These are phyloP conservation scores for Rickenella mellea DNA, from an alignment of 768 basidiomycete species.

Conservation along the genomic window DNA sequence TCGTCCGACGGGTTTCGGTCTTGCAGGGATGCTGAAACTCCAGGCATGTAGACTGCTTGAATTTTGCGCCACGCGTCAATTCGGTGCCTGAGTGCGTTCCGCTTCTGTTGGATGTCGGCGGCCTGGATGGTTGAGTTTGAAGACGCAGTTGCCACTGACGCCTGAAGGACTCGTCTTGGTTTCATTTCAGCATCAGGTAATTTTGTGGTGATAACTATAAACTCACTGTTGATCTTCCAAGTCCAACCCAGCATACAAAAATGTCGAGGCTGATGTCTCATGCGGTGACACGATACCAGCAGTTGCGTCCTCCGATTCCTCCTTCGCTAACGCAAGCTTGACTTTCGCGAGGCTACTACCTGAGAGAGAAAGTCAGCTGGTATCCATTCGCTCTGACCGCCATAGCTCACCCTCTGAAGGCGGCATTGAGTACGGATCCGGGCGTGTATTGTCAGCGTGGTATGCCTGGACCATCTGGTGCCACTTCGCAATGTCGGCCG, in stretches of 20 bases:
- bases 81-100: too few species aligned
- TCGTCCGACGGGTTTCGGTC: neutral
- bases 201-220: too few species aligned
- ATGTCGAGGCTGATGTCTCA: neutral
- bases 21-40: neutral
- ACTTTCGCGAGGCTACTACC: neutral
- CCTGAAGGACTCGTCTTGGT: too few species aligned
- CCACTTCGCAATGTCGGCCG: neutral
- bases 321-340: neutral
- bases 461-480: neutral
- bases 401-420: conserved; percentile 2
- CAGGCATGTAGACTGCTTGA: conserved; percentile 12
- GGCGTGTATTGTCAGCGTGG: conserved; percentile 8
- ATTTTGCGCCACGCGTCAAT: conserved; percentile 4
- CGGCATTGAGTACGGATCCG: conserved; percentile 1
- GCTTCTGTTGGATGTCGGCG: too few species aligned
- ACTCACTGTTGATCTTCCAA: neutral
- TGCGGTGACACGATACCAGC: neutral
- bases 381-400: neutral
- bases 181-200: too few species aligned
- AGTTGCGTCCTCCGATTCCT: neutral
- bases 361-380: neutral
- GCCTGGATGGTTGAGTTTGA: too few species aligned
- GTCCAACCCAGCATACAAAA: neutral
- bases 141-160: too few species aligned